Conservation (phyloP, 2,329 filamentous ascomycete genomes). For the Scedosporium dehoogii region DNA sequence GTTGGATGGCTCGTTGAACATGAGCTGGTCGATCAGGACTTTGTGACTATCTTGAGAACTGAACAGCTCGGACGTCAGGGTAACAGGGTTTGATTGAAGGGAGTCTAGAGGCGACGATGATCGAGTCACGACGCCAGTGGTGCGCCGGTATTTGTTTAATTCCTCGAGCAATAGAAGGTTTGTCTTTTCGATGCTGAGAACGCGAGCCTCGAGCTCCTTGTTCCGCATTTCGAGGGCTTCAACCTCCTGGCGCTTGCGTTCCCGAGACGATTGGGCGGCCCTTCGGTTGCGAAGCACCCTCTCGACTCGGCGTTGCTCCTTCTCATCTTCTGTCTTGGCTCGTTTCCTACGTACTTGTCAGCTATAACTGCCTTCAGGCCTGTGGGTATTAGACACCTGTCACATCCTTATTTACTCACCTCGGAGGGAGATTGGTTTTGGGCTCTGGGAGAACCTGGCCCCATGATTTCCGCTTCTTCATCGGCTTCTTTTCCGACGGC, state of each 20-base stretch:
- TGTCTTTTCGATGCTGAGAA: constrained; percentile 48
- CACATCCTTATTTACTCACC: constrained; percentile 41
- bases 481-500: constrained; percentile 53
- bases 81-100: constrained; percentile 36
- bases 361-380: background rate
- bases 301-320: constrained; percentile 95
- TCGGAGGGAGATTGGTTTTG: constrained; percentile 89
- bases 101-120: constrained; percentile 31
- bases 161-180: constrained; percentile 39
- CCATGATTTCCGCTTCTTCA: constrained; percentile 98
- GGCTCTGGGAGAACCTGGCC: constrained; percentile 93
- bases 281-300: constrained; percentile 93
- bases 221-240: constrained; percentile 75
- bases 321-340: constrained; percentile 97
- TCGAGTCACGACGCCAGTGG: constrained; percentile 29
- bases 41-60: constrained; percentile 31
- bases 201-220: constrained; percentile 54
- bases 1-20: constrained; percentile 19
- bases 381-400: background rate
- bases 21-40: constrained; percentile 18
- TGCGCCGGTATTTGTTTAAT: constrained; percentile 37
- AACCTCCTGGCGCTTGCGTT: constrained; percentile 81
- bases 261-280: constrained; percentile 90
- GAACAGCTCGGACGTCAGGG: constrained; percentile 51
- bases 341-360: constrained; percentile 51